Percentiles rank a stretch among this genome's conserved stretches.
phyloP scores from a whole-genome alignment of 208 protist species.

The Naegleria gruberi region DNA sequence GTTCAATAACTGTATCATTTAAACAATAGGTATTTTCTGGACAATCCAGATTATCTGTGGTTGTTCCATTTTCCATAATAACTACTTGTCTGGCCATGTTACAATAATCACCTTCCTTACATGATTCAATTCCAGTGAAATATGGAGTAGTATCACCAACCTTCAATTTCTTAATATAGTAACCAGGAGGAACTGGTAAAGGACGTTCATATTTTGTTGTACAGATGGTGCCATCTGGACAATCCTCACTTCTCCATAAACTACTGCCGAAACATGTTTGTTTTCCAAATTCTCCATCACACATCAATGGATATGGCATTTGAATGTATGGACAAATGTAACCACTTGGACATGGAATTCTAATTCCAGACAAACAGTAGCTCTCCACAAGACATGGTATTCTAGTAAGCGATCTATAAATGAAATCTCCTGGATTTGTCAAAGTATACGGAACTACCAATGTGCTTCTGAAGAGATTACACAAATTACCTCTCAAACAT shows the following conservation, averaged over 20 bases:
- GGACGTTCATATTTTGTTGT: neutral
- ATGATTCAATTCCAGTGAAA: neutral
- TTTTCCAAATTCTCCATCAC: neutral
- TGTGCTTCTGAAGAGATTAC: neutral
- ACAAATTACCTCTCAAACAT: neutral
- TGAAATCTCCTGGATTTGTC: neutral
- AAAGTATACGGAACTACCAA: neutral
- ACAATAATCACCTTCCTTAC: neutral
- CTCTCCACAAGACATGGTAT: neutral
- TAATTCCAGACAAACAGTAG: neutral
- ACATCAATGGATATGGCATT: neutral
- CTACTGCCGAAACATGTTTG: neutral
- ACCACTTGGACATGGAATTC: neutral
- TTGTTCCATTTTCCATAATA: too few species aligned
- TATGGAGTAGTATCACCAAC: neutral
- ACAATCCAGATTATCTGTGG: neutral
- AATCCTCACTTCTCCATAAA: neutral
- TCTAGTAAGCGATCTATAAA: too few species aligned
- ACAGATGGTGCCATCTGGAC: neutral
- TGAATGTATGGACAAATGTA: neutral
- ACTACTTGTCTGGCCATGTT: neutral
- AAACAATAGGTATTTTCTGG: neutral
- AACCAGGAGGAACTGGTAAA: neutral
- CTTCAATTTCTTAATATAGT: neutral
- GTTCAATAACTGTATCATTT: neutral